Evolutionary conservation across 345 rosid genomes (phyloP).

Genomic region (Abelmoschus esculentus): DNA sequence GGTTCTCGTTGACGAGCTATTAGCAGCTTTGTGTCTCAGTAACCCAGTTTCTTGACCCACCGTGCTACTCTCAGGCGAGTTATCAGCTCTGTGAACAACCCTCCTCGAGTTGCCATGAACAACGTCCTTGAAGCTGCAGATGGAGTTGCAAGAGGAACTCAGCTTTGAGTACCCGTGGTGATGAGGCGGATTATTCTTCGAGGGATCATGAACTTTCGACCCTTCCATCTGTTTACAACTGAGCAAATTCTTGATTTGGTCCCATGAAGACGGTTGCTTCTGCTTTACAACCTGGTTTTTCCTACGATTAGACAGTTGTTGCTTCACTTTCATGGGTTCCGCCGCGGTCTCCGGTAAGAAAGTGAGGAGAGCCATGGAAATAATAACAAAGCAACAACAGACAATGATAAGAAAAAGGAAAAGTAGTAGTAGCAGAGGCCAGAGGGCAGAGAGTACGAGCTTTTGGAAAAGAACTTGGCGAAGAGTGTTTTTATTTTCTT

Average conservation of each 20-base stretch:
- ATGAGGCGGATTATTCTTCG: constrained; percentile 25
- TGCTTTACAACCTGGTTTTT: constrained; percentile 16
- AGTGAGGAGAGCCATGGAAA: constrained; percentile 59
- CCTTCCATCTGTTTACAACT: constrained; percentile 81
- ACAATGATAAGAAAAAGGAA: neutral
- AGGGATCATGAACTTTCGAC: constrained; percentile 67
- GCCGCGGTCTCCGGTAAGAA: constrained; percentile 33
- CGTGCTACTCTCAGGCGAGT: constrained; percentile 71
- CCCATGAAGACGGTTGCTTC: constrained; percentile 74
- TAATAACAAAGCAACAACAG: neutral
- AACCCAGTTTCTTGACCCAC: constrained; percentile 58
- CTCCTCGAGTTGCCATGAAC: too few relatives aligned
- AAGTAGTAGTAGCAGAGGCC: neutral
- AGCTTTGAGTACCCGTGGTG: constrained; percentile 24
- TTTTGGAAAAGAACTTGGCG: neutral
- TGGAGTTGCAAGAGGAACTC: too few relatives aligned
- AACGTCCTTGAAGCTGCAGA: too few relatives aligned
- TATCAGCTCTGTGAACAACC: constrained; percentile 15
- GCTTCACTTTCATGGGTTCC: constrained; percentile 20
- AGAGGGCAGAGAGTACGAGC: neutral
- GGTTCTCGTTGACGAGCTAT: constrained; percentile 46
- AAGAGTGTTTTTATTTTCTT: neutral
- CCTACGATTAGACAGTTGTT: constrained; percentile 25
- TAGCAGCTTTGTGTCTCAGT: constrained; percentile 39
- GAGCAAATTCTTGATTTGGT: constrained; percentile 88